Percentiles rank a stretch among this genome's conserved stretches.
These are phyloP conservation scores for Exophiala oligosperma DNA, from an alignment of 2,329 filamentous ascomycete species.

Conservation along the genomic window DNA sequence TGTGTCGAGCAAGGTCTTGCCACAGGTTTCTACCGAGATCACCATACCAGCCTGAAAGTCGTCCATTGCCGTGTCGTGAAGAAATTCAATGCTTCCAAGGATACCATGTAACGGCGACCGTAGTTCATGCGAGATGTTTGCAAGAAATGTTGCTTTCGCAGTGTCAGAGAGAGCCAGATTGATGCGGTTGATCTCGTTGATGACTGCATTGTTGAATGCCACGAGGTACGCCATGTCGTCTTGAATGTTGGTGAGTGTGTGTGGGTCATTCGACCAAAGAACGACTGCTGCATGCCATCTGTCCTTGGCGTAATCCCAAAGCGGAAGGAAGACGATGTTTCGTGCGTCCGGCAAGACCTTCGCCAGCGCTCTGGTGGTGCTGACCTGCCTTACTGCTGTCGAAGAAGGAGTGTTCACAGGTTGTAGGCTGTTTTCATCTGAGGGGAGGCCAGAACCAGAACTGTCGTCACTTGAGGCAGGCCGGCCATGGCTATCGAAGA, in stretches of 20 bases:
- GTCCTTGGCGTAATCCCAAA: slow-evolving; percentile 52
- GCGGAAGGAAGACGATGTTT: slow-evolving; percentile 46
- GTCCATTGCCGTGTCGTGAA: slow-evolving; percentile 40
- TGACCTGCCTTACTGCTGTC: slow-evolving; percentile 2
- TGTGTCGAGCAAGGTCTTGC: slow-evolving; percentile 43
- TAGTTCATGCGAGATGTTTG: slow-evolving; percentile 46
- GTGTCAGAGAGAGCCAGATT: slow-evolving; percentile 44
- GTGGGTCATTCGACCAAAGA: slow-evolving; percentile 42
- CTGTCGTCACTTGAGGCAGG: slow-evolving; percentile 72
- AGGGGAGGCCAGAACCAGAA: slow-evolving; percentile 24
- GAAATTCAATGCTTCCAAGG: slow-evolving; percentile 42
- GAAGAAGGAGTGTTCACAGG: neutral
- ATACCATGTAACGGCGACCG: slow-evolving; percentile 46
- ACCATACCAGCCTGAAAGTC: slow-evolving; percentile 43
- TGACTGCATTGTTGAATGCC: slow-evolving; percentile 44
- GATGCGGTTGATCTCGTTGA: slow-evolving; percentile 45
- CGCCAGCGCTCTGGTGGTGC: slow-evolving; percentile 18
- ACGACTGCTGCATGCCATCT: slow-evolving; percentile 50
- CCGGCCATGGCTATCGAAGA: slow-evolving; percentile 85
- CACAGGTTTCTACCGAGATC: slow-evolving; percentile 43
- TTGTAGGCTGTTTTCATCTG: slow-evolving; percentile 18
- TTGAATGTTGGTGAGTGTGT: slow-evolving; percentile 35
- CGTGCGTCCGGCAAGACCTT: slow-evolving; percentile 24
- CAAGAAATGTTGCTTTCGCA: slow-evolving; percentile 46
- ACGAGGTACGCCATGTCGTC: slow-evolving; percentile 42